Percentiles rank a stretch among this genome's conserved stretches.
Conservation (phyloP, 1,284 basidiomycete species). For the Leccinum solheimii region DNA sequence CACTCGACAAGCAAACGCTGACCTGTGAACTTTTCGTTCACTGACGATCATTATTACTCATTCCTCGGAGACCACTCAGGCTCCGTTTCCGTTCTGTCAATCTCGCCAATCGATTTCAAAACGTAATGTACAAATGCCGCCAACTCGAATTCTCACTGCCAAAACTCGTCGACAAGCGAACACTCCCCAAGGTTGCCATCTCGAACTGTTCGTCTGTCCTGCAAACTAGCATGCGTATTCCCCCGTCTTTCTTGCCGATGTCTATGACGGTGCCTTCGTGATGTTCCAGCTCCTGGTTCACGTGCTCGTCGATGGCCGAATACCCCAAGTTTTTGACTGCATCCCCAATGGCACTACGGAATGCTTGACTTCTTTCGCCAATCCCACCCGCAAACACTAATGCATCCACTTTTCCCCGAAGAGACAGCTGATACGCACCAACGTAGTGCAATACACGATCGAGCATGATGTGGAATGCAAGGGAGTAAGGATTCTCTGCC, state of each 20-base stretch:
- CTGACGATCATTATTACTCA: background rate
- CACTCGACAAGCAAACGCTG: background rate
- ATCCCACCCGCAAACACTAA: slow-evolving; percentile 87
- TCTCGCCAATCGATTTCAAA: background rate
- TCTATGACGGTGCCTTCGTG: slow-evolving; percentile 45
- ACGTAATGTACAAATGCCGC: background rate
- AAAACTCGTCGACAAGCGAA: slow-evolving; percentile 24
- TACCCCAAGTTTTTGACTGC: slow-evolving; percentile 64
- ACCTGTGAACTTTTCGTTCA: background rate
- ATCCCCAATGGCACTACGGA: slow-evolving; percentile 59
- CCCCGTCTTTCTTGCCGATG: slow-evolving; percentile 39
- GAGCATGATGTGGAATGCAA: slow-evolving; percentile 75
- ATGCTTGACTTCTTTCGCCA: slow-evolving; percentile 67
- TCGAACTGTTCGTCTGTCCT: slow-evolving; percentile 71
- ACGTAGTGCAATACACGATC: slow-evolving; percentile 74
- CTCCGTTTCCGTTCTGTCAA: background rate
- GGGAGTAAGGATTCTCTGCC: slow-evolving; percentile 38
- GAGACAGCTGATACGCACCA: slow-evolving; percentile 73
- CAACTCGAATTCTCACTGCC: slow-evolving; percentile 9
- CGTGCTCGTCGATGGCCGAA: slow-evolving; percentile 43
- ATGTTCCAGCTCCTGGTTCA: slow-evolving; percentile 38
- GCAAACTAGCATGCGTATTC: slow-evolving; percentile 54
- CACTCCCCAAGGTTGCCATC: slow-evolving; percentile 58
- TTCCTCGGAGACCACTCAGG: background rate
- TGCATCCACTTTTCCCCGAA: slow-evolving; percentile 68